These are phyloP conservation scores for Wickerhamomyces ciferrii DNA, from an alignment of 805 yeast genomes.

Conservation along the genomic window DNA sequence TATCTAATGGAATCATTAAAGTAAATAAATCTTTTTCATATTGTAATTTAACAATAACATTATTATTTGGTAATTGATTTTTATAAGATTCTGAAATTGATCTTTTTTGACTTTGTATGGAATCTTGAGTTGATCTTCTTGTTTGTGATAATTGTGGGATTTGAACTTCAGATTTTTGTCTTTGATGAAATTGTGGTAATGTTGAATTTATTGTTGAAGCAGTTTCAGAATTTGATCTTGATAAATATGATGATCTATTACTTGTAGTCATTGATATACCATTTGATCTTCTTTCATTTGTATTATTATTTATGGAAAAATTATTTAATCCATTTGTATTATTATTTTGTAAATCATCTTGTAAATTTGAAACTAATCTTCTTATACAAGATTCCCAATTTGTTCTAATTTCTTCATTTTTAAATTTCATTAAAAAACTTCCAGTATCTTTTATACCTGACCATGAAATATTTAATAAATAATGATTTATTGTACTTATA, in stretches of 20 bases:
- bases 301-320: slow-evolving; percentile 9
- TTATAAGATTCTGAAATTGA: slow-evolving; percentile 35
- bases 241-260: slow-evolving; percentile 20
- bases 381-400: slow-evolving; percentile 78
- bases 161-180: slow-evolving; percentile 22
- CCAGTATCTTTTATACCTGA: slow-evolving; percentile 86
- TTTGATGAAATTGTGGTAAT: slow-evolving; percentile 9
- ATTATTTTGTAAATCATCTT: slow-evolving; percentile 18
- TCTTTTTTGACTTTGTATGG: slow-evolving; percentile 23
- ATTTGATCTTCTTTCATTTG: slow-evolving; percentile 23
- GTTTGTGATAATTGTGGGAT: slow-evolving; percentile 2
- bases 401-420: slow-evolving; percentile 74
- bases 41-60: slow-evolving; percentile 33
- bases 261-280: slow-evolving; percentile 16
- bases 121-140: slow-evolving; percentile 22
- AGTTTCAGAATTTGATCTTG: slow-evolving; percentile 17
- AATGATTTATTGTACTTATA: slow-evolving; percentile 41
- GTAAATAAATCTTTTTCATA: slow-evolving; percentile 53
- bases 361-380: slow-evolving; percentile 29
- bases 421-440: slow-evolving; percentile 73
- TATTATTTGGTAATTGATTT: slow-evolving; percentile 30
- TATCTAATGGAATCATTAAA: slow-evolving; percentile 52
- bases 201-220: slow-evolving; percentile 8
- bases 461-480: slow-evolving; percentile 67
- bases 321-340: slow-evolving; percentile 9